Percentiles rank a stretch among this genome's conserved stretches.
phyloP scores from a whole-genome alignment of 306 rosid species.

The Cucurbita argyrosperma region DNA sequence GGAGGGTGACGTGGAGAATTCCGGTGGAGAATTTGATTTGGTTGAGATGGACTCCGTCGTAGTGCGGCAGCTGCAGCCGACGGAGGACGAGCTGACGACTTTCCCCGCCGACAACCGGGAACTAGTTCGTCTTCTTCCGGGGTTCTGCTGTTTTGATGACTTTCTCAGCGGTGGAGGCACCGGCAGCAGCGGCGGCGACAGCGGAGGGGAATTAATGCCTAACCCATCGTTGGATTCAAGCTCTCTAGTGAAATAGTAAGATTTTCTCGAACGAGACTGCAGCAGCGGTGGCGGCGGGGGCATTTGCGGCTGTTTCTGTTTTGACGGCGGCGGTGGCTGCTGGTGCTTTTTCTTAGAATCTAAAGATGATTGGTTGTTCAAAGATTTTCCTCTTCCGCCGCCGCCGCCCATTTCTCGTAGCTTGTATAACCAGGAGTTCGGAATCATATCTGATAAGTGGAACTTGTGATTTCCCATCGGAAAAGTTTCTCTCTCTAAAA shows the following conservation, averaged over 20 bases:
- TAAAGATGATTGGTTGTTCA: slow-evolving; percentile 8
- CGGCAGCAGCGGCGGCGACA: slow-evolving; percentile 14
- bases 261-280: slow-evolving; percentile 48
- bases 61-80: slow-evolving; percentile 30
- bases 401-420: slow-evolving; percentile 43
- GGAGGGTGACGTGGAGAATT: slow-evolving; percentile 25
- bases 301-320: neutral
- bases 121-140: slow-evolving; percentile 13
- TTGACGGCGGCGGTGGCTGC: slow-evolving; percentile 14
- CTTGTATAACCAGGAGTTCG: slow-evolving; percentile 87
- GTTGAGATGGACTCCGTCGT: slow-evolving; percentile 44
- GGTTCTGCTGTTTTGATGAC: slow-evolving; percentile 41
- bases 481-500: neutral
- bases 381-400: slow-evolving; percentile 7
- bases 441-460: slow-evolving; percentile 68
- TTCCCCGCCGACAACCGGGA: slow-evolving; percentile 19
- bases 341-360: slow-evolving; percentile 24
- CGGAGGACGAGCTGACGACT: slow-evolving; percentile 23
- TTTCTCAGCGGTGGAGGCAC: slow-evolving; percentile 29
- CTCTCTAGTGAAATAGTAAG: slow-evolving; percentile 67
- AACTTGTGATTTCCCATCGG: slow-evolving; percentile 72
- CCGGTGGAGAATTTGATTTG: slow-evolving; percentile 33
- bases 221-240: slow-evolving; percentile 18
- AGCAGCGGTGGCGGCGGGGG: slow-evolving; percentile 8
- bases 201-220: slow-evolving; percentile 20